These are phyloP conservation scores for Fraxinus nigra DNA, from an alignment of 305 asterid genomes.

Conservation along the genomic window DNA sequence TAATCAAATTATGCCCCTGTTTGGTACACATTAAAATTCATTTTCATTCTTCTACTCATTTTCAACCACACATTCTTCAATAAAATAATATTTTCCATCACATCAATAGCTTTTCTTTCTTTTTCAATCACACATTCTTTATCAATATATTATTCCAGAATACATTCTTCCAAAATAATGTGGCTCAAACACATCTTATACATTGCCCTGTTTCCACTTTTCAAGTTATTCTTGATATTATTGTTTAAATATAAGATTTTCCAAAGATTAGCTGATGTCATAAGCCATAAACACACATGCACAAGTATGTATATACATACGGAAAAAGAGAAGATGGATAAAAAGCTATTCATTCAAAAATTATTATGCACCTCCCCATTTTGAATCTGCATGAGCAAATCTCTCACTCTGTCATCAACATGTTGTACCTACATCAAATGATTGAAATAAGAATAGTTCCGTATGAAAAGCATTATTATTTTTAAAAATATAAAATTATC, in stretches of 20 bases:
- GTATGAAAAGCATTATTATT: background rate
- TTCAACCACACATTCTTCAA: too few relatives aligned
- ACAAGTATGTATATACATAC: background rate
- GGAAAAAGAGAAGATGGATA: background rate
- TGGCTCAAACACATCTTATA: background rate
- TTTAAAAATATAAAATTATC: background rate
- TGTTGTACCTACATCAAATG: conserved; percentile 53
- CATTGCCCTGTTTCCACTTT: background rate
- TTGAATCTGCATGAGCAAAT: conserved; percentile 56
- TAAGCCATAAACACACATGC: background rate
- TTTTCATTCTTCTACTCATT: too few relatives aligned
- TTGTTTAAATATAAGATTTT: background rate
- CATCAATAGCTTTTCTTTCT: too few relatives aligned
- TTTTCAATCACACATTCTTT: too few relatives aligned
- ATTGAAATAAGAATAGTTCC: conserved; percentile 12
- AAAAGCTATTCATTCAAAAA: conserved; percentile 19
- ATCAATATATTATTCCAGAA: too few relatives aligned
- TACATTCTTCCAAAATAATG: too few relatives aligned
- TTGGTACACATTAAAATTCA: too few relatives aligned
- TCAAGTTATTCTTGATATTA: background rate
- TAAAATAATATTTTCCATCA: too few relatives aligned
- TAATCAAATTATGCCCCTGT: background rate
- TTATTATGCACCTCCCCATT: conserved; percentile 60
- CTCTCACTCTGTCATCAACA: conserved; percentile 72
- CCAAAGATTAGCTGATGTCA: background rate